A percentile compares a stretch with the other conserved stretches of the same genome.
Conservation (phyloP, 805 yeast species). For the Ogataea trehalophila region DNA sequence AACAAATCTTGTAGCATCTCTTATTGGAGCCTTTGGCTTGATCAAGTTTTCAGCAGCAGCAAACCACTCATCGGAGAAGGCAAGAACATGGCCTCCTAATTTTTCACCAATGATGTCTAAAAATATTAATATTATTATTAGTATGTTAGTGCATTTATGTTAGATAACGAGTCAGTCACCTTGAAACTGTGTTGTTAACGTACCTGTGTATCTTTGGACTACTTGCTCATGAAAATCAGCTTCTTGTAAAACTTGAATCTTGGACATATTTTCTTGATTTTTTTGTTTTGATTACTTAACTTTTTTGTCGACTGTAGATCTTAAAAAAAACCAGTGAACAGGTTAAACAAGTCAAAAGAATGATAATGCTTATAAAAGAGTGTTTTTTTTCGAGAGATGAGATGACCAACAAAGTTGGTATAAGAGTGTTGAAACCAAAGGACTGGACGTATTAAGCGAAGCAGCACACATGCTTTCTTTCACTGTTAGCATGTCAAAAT, state of each 20-base stretch:
- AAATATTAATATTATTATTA: conserved; percentile 1
- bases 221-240: conserved; percentile 41
- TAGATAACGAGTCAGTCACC: background rate
- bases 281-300: too few species aligned
- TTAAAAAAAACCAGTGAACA: too few species aligned
- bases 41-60: conserved; percentile 87
- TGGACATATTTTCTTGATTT: background rate
- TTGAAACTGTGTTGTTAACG: conserved; percentile 4
- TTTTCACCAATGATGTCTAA: conserved; percentile 77
- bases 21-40: conserved; percentile 72
- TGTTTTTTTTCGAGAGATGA: too few species aligned
- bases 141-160: background rate
- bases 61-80: conserved; percentile 88
- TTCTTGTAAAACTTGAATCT: conserved; percentile 11
- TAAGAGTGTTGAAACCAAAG: too few species aligned
- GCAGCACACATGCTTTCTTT: too few species aligned
- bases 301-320: too few species aligned
- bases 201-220: conserved; percentile 50
- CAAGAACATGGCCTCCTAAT: conserved; percentile 70
- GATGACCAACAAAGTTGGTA: too few species aligned
- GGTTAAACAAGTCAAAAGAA: too few species aligned
- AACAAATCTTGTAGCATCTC: conserved; percentile 75
- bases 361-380: too few species aligned
- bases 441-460: too few species aligned
- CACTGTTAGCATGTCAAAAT: too few species aligned